Base-by-base conservation (phyloP, 2,329 filamentous ascomycete genomes). In the Fusarium torreyae region DNA sequence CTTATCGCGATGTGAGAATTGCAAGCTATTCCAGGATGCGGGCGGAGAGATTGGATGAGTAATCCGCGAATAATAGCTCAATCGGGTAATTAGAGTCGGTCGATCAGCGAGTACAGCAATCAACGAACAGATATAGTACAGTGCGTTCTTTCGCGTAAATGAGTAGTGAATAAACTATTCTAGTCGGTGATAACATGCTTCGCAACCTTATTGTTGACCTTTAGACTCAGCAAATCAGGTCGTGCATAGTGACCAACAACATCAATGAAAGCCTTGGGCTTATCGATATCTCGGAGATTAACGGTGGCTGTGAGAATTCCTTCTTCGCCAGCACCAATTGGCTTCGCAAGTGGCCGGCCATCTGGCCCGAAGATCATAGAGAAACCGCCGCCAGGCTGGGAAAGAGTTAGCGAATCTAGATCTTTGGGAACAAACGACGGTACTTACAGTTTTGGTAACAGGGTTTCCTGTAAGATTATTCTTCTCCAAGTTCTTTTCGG, bases 241-340 rank as follows among this genome's bases (percentile, higher is more conserved):
- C 51, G 42, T 10, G 51, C 42, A 26, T 54, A 54, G 49, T 54
- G 51, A 5, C 51, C 51, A n/a, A 54, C 42, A 20, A 54, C 51
- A 3, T 54, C 51, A 14, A 54, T 49, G 20, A 54, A 54, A 26
- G 51, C 42, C 20, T 54, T 49, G 7, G 42, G 51, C 31, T 17
- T 54, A 13, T 54, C 42, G 24, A 49, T 54, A 28, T 54, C 42
- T 10, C 42, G 48, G 13, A 54, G 10, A 11, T 54, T 54, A 1
- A 22, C 31, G 9, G 18, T 31, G 1, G 42, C 42, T 4, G 42
- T 54, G 3, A 54, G 18, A 6, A 54, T 38, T 1, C 51, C 51
- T n/a, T 49, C 51, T 36, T 54, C 42, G 1, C 51, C 51, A 4
- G 48, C 28, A 10, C 51, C 31, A 5, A 54, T 49, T 9, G 51